Evolutionary conservation across 75 land plant genomes (phyloP), one percentile per base, ranked within the genome.

Genomic region (Selaginella tamariscina): DNA sequence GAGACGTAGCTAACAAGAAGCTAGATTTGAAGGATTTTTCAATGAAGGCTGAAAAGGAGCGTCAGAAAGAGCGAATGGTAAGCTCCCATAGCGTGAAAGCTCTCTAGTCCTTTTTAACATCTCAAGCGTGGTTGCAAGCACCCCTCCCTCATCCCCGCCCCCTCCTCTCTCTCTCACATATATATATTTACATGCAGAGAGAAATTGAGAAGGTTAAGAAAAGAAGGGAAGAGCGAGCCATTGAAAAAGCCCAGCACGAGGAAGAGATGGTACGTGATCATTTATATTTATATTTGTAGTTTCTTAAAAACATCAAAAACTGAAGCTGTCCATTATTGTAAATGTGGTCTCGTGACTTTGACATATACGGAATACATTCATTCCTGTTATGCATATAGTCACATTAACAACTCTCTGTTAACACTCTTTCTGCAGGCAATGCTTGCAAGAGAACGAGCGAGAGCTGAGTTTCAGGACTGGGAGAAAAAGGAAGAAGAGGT

Each of bases 401-500:
- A n/a, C n/a, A n/a, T n/a, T n/a, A n/a, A n/a, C n/a, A n/a, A n/a
- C n/a, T n/a, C n/a, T n/a, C n/a, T 60, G 64, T 20, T 1, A 59
- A 2, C 0, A 54, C 66, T 68, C 2, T 5, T 23, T 13, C 56
- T 64, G 54, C 75, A 88, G 92, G 96, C 92, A 29, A 27, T 95
- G 82, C 74, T 95, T 49, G 97, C 96, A 15, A 82, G 96, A 55
- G 99, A 95, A 65, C 82, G 97, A 70, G 97, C 96, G 24, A 79
- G 86, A 21, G 99, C 99, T 63, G 99, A 95, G 74, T 87, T 83
- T 59, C 91, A 87, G 31, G 99, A 95, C 62, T 95, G 96, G 91
- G 97, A 95, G 71, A 90, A 91, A 79, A 95, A 95, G 72, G 96
- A 95, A 76, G 99, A 95, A 69, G 99, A 95, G 87, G 94, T 89